Evolutionary conservation across 768 basidiomycete genomes (phyloP), one percentile per base, ranked within the genome.

Genomic region (Tylopilus sp.): DNA sequence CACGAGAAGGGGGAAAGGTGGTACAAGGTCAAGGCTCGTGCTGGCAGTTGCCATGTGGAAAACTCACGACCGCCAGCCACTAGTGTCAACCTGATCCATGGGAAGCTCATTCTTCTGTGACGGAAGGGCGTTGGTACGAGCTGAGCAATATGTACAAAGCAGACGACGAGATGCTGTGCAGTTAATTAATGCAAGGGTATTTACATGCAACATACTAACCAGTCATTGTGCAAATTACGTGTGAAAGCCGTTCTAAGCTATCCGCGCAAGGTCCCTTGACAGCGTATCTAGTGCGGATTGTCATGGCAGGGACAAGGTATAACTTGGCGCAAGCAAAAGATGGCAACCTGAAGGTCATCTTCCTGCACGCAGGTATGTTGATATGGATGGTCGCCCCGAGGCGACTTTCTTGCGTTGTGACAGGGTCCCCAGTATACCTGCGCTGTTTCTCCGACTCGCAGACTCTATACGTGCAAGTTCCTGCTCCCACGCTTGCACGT

Each of bases 401-500:
- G 61, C 40, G 44, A 44, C 36, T 52, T 66, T 65, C 63, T 60
- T 69, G 44, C 66, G 63, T 39, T 57, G 64, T 9, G 65, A 59
- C 46, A 53, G 43, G 33, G 69, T 58, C n/a, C 65, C 68, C 18
- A 73, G 51, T 66, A 77, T 73, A 43, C 66, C 64, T 18, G 60
- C 66, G 42, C 69, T 77, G 47, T 65, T 71, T 50, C 71, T 65
- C 48, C 78, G 79, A 68, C 81, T 86, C 67, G 71, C 72, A 58
- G 74, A 69, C 69, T 89, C 88, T 57, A 90, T 88, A 54, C 79
- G 76, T 53, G 76, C 81, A 40, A 89, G 75, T 72, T 90, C 87
- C 64, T 80, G 82, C 67, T 91, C 89, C 88, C 89, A 91, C 57
- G 83, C 88, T 48, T 75, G 72, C 63, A 81, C 72, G 39, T 76